Base-by-base conservation (phyloP, 257 asterid species). In the Solanum gracilifrons region DNA sequence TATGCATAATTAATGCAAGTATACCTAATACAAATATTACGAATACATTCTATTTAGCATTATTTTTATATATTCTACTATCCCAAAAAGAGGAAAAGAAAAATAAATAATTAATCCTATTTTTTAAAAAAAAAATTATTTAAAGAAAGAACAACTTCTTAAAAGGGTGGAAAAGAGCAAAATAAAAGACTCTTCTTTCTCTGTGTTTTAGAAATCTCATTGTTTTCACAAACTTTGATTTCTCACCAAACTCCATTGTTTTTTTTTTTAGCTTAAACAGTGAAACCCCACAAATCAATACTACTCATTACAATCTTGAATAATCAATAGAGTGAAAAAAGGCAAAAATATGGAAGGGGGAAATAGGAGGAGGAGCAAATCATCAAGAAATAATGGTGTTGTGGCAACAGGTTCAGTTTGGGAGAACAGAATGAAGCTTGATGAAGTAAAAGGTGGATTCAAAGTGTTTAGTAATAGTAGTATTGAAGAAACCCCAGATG, bases 361-460 rank as follows among this genome's bases (percentile, higher is more conserved):
- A 33, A 88, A 92, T 71, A 93, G 95, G 85, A 95, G 93, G 39
- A 84, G 90, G 74, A 90, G 29, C 4, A 29, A 25, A 46, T 46
- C 69, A 80, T 80, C 90, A 66, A 92, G 77, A 43, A 95, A 96
- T 66, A 95, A 93, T 92, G 82, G 41, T 73, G 92, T 88, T 37
- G 91, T 91, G 25, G 90, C 85, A 27, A 92, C 93, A 90, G 99
- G 97, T 66, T 95, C 98, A 88, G 95, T 96, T 90, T 95, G 99
- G 99, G 99, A 96, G 89, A 94, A 91, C 85, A 93, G 98, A 90
- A 95, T 95, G 95, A 96, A 92, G 92, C 89, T 90, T 72, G 98
- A 94, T 88, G 90, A 92, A 74, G 90, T 94, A 87, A 93, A 93
- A 91, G 98, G 98, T 74, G 97, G 97, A 31, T 86, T 94, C 88